Percentiles rank a stretch among this genome's conserved stretches.
phyloP scores from a whole-genome alignment of 208 protist species.

The Acanthamoeba healyi region DNA sequence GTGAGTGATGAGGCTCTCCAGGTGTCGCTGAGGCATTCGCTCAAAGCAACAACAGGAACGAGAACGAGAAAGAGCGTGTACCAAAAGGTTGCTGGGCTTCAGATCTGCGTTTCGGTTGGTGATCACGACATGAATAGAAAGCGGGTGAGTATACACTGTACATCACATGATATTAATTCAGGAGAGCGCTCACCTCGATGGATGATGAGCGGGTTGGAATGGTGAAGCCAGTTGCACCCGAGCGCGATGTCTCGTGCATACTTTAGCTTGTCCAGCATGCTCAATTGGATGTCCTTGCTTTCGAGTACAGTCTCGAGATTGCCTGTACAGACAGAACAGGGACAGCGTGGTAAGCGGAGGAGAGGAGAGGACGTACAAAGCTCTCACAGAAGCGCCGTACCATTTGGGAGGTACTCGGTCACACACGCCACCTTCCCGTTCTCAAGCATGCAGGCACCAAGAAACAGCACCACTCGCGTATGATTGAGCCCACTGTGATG shows the following conservation, averaged over 20 bases:
- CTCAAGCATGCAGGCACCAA: constrained; percentile 46
- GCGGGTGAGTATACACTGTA: too few relatives aligned
- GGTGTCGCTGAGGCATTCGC: too few relatives aligned
- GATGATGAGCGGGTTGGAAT: constrained; percentile 59
- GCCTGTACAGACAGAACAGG: not conserved
- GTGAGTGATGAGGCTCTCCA: too few relatives aligned
- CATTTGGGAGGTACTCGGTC: constrained; percentile 61
- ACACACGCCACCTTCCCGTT: constrained; percentile 62
- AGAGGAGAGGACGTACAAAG: too few relatives aligned
- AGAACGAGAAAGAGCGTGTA: too few relatives aligned
- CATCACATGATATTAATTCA: too few relatives aligned
- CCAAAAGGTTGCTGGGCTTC: constrained; percentile 65
- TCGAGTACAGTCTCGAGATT: constrained; percentile 57
- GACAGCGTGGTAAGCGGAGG: not conserved
- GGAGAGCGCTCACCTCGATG: not conserved
- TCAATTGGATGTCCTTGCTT: constrained; percentile 57
- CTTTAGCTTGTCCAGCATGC: constrained; percentile 67
- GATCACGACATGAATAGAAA: not conserved
- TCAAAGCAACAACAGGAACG: too few relatives aligned
- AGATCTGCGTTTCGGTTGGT: too few relatives aligned
- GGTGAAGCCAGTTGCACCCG: constrained; percentile 58
- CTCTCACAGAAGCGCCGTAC: not conserved
- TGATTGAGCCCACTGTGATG: constrained; percentile 35
- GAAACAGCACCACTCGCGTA: constrained; percentile 42
- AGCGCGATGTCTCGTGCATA: constrained; percentile 57